These are phyloP conservation scores for Globisporangium polare DNA, from an alignment of 352 stramenopile species.

Conservation along the genomic window DNA sequence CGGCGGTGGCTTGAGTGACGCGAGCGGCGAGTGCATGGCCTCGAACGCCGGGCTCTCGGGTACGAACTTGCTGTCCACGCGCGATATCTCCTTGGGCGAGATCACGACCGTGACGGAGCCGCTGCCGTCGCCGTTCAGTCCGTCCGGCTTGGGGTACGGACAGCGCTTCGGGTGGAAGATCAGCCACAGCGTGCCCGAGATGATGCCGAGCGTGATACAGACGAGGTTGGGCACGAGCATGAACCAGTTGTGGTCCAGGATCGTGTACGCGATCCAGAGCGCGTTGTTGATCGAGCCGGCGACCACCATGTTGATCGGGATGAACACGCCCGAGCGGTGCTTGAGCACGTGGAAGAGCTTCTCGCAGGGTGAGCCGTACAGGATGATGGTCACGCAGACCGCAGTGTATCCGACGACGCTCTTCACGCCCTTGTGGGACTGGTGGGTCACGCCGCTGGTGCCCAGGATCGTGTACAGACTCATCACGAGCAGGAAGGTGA, in stretches of 20 bases:
- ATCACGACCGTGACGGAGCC: conserved; percentile 2
- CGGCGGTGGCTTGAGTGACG: conserved; percentile 9
- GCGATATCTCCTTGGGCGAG: not conserved
- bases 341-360: conserved; percentile 35
- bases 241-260: conserved; percentile 11
- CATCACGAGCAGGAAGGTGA: conserved; percentile 11
- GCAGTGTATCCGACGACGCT: conserved; percentile 18
- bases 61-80: conserved; percentile 5
- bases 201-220: conserved; percentile 15
- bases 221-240: conserved; percentile 19
- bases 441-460: conserved; percentile 21
- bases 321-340: conserved; percentile 36
- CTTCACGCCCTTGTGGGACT: conserved; percentile 17
- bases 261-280: conserved; percentile 19
- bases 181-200: conserved; percentile 1
- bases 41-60: conserved; percentile 24
- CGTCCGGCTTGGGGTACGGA: not conserved
- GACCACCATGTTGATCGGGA: conserved; percentile 46
- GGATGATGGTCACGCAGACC: not conserved
- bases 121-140: not conserved
- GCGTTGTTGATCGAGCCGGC: conserved; percentile 34
- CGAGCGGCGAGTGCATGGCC: conserved; percentile 25
- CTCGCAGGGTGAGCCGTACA: conserved; percentile 36
- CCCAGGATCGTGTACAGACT: conserved; percentile 27
- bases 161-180: conserved; percentile 13